These are phyloP conservation scores for Fusarium pseudocircinatum DNA, from an alignment of 2,329 filamentous ascomycete genomes.

Conservation along the genomic window DNA sequence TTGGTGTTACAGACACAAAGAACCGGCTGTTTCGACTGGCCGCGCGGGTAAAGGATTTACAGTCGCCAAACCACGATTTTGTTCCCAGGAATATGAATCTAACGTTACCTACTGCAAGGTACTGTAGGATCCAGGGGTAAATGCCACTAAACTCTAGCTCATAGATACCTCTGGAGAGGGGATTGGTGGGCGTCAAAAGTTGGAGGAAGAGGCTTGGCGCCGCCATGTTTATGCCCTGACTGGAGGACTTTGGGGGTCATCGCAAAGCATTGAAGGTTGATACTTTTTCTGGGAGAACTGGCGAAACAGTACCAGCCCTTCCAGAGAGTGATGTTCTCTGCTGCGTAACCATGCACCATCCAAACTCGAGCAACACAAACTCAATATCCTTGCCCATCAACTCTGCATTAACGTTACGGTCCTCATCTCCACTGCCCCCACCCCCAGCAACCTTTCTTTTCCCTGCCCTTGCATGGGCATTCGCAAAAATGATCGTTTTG, in stretches of 20 bases:
- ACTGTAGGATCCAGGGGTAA: conserved; percentile 18
- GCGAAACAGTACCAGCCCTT: neutral
- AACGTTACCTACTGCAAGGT: neutral
- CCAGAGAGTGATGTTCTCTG: neutral
- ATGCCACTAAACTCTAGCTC: conserved; percentile 17
- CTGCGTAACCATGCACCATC: conserved; percentile 8
- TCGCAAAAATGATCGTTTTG: neutral
- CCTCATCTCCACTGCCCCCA: conserved; percentile 1
- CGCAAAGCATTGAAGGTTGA: neutral
- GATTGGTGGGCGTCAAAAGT: conserved; percentile 17
- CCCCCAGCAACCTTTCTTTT: conserved; percentile 13
- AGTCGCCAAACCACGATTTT: neutral
- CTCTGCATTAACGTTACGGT: conserved; percentile 27
- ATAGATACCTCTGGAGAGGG: conserved; percentile 16
- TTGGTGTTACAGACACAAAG: conserved; percentile 36
- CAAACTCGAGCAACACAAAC: neutral
- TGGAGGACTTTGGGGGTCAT: neutral
- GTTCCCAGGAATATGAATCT: neutral
- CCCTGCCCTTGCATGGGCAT: conserved; percentile 19
- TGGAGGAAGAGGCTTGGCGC: conserved; percentile 14
- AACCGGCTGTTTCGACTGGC: conserved; percentile 37
- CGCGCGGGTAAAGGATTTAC: conserved; percentile 37
- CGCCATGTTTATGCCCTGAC: neutral
- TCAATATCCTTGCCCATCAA: conserved; percentile 10
- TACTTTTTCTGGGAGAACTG: neutral